Percentiles rank a stretch among this genome's conserved stretches.
These are phyloP conservation scores for Suhomyces faveliae DNA, from an alignment of 805 yeast species.

Conservation along the genomic window DNA sequence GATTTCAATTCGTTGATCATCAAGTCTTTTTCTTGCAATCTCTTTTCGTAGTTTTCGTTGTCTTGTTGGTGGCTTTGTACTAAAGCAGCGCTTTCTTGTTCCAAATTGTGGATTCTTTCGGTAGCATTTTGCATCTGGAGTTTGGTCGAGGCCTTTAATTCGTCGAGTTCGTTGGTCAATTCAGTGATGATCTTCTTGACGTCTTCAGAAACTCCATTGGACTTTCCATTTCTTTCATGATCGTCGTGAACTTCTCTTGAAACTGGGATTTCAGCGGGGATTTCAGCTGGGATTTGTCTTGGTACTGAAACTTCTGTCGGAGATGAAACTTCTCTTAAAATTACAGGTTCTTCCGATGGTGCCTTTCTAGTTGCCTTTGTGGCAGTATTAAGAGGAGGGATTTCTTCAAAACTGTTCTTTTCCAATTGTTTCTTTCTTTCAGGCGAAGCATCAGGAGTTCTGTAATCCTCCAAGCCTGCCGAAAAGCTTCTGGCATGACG, in stretches of 20 bases:
- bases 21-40: conserved; percentile 29
- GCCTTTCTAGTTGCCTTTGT: not conserved
- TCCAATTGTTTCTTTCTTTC: no score
- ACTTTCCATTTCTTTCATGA: no score
- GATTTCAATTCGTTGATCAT: conserved; percentile 32
- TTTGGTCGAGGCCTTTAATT: conserved; percentile 33
- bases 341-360: not conserved
- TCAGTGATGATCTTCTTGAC: conserved; percentile 33
- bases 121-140: conserved; percentile 58
- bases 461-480: conserved; percentile 31
- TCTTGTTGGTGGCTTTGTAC: conserved; percentile 15
- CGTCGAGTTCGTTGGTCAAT: conserved; percentile 32
- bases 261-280: no score
- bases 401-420: no score
- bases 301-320: not conserved
- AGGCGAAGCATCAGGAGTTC: conserved; percentile 23
- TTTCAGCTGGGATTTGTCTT: not conserved
- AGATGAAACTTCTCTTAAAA: not conserved
- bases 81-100: conserved; percentile 26
- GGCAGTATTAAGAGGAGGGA: not conserved
- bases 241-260: no score
- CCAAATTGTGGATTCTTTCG: conserved; percentile 50
- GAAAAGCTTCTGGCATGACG: conserved; percentile 38
- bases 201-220: conserved; percentile 13
- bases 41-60: conserved; percentile 14